Conservation (phyloP, 345 rosid species). For the Eucalyptus polybractea region DNA sequence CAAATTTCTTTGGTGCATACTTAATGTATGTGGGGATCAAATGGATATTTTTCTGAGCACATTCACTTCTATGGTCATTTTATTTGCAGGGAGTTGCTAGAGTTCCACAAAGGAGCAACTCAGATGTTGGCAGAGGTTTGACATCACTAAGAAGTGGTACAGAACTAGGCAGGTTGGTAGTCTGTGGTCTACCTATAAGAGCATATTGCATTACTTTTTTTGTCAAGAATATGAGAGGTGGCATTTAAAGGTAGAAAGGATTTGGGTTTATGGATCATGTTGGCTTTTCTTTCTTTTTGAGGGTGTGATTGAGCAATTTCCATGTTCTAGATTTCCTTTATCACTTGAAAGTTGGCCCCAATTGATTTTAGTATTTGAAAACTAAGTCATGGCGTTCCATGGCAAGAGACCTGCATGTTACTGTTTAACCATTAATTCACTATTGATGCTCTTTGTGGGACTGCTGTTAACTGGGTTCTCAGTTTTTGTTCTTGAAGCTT, state of each 20-base stretch:
- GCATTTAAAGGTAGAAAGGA: background rate
- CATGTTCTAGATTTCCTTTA: background rate
- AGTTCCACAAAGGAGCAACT: conserved; percentile 25
- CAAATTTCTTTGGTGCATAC: background rate
- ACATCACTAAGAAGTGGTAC: conserved; percentile 37
- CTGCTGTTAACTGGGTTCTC: background rate
- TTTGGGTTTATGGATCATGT: background rate
- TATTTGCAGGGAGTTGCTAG: conserved; percentile 27
- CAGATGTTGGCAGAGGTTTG: conserved; percentile 43
- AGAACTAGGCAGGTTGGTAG: conserved; percentile 62
- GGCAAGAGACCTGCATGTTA: background rate
- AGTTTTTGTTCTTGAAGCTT: background rate
- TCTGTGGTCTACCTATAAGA: background rate
- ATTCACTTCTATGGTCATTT: background rate
- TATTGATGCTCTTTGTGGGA: background rate
- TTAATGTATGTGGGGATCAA: conserved; percentile 34
- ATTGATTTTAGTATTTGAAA: background rate
- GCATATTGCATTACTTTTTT: background rate
- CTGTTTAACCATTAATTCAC: background rate
- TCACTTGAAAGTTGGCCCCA: background rate
- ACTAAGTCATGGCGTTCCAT: background rate
- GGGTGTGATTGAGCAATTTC: background rate
- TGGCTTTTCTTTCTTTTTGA: background rate
- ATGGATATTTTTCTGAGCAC: conserved; percentile 11
- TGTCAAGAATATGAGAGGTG: background rate